Evolutionary conservation across 2,329 filamentous ascomycete genomes (phyloP), one percentile per base, ranked within the genome.

Genomic region (Dothiorella sarmentorum): DNA sequence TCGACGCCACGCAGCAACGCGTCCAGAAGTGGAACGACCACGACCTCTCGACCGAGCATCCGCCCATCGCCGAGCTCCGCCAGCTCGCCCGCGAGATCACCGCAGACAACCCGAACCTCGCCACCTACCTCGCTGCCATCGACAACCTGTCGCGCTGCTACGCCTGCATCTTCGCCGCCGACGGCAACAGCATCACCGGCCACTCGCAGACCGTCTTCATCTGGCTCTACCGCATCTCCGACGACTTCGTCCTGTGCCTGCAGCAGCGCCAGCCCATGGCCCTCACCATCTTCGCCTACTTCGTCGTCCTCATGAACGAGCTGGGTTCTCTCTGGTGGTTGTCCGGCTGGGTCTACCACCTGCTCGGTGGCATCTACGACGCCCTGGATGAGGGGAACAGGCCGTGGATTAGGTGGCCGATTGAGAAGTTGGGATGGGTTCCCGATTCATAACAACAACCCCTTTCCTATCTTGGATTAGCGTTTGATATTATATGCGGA

Each of bases 381-480:
- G 17, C 45, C 7, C 13, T 58, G 56, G 56, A 58, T 7, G 24
- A 51, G 15, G 56, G 45, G 2, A 51, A 27, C n/a, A 51, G 27
- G 15, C 33, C 33, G 17, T 58, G 56, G 56, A 42, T 58, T 4
- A 33, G 27, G 22, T 52, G 44, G 45, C 56, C 56, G 9, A 52
- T 52, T 17, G 56, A 58, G 45, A 47, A 52, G 45, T 11, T 58
- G 27, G 56, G 56, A 1, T 58, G 56, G 56, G 42, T 58, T 7
- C 43, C 55, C 2, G 49, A 53, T 11, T 24, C 6, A 18, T 35
- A 10, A 35, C 24, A 10, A 31, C 17, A n/a, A n/a, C n/a, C n/a
- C n/a, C n/a, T n/a, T n/a, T n/a, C n/a, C n/a, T n/a, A n/a, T n/a
- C n/a, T n/a, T n/a, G n/a, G n/a, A n/a, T n/a, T n/a, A n/a, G n/a